These are phyloP conservation scores for Phoma herbarum DNA, from an alignment of 2,329 filamentous ascomycete species.

Conservation along the genomic window DNA sequence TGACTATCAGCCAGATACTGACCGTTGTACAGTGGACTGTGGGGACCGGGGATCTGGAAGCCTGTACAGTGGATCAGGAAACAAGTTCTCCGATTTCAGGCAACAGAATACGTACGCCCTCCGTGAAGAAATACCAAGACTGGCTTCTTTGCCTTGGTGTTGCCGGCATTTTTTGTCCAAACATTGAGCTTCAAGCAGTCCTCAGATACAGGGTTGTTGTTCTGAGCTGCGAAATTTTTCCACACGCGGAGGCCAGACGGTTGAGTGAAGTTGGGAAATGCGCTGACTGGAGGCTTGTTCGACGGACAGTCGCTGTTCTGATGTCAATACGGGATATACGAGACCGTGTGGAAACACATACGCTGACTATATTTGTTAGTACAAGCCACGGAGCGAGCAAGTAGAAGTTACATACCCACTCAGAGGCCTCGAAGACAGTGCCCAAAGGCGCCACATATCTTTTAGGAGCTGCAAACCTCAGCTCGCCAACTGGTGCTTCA, in stretches of 20 bases:
- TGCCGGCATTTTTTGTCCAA: constrained; percentile 34
- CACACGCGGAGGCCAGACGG: constrained; percentile 36
- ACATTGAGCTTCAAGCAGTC: constrained; percentile 45
- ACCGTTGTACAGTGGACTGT: constrained; percentile 40
- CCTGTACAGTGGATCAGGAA: constrained; percentile 20
- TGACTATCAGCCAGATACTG: constrained; percentile 39
- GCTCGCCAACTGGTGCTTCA: constrained; percentile 43
- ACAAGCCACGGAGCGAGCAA: background rate
- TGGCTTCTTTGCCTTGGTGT: constrained; percentile 34
- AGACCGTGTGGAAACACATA: constrained; percentile 20
- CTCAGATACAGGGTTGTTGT: constrained; percentile 34
- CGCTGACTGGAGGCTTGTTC: constrained; percentile 35
- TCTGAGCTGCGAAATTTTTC: constrained; percentile 41
- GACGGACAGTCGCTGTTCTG: constrained; percentile 34
- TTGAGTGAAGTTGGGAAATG: constrained; percentile 39
- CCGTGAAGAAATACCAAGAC: constrained; percentile 44
- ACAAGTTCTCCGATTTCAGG: background rate
- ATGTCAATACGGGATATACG: constrained; percentile 4
- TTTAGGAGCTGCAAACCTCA: constrained; percentile 46
- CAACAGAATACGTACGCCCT: constrained; percentile 29
- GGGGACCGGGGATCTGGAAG: constrained; percentile 37
- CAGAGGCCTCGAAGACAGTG: constrained; percentile 34
- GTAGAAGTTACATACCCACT: constrained; percentile 29
- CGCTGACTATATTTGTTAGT: constrained; percentile 33
- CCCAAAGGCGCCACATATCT: constrained; percentile 34